phyloP scores from a whole-genome alignment of 495 filamentous ascomycete species.

The Penicillium dipodomyicola region DNA sequence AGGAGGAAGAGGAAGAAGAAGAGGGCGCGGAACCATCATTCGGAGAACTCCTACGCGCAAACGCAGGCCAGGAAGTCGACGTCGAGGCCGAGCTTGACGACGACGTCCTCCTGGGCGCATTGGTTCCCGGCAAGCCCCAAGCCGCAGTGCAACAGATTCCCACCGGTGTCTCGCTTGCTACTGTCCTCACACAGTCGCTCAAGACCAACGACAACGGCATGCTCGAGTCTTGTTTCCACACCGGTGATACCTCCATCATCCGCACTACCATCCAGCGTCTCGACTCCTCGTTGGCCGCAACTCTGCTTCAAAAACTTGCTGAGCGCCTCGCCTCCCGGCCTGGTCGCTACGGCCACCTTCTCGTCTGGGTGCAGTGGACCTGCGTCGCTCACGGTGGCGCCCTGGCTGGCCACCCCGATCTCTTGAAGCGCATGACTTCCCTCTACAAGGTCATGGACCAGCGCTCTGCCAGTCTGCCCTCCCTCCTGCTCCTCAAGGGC shows the following conservation, averaged over 20 bases:
- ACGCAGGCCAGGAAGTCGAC: slow-evolving; percentile 68
- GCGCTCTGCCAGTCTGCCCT: slow-evolving; percentile 76
- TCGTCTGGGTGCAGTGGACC: slow-evolving; percentile 95
- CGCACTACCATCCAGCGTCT: slow-evolving; percentile 86
- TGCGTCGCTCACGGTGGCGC: slow-evolving; percentile 93
- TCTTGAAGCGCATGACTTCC: slow-evolving; percentile 70
- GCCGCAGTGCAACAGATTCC: slow-evolving; percentile 54
- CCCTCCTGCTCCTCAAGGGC: slow-evolving; percentile 82
- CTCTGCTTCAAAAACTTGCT: slow-evolving; percentile 76
- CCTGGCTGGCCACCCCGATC: slow-evolving; percentile 73
- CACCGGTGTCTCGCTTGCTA: slow-evolving; percentile 77
- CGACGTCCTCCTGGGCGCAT: slow-evolving; percentile 39
- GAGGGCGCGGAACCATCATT: slow-evolving; percentile 71
- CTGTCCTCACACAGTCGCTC: slow-evolving; percentile 87
- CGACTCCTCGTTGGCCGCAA: slow-evolving; percentile 75
- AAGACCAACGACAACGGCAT: slow-evolving; percentile 84
- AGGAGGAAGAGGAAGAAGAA: slow-evolving; percentile 45
- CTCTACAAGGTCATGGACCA: slow-evolving; percentile 83
- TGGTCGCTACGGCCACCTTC: slow-evolving; percentile 84
- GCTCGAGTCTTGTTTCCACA: slow-evolving; percentile 87
- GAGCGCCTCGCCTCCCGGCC: slow-evolving; percentile 84
- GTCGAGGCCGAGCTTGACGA: slow-evolving; percentile 58
- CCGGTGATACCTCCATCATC: slow-evolving; percentile 68
- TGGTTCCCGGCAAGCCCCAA: slow-evolving; percentile 40
- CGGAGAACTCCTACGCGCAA: slow-evolving; percentile 77